Base-by-base conservation (phyloP, 805 yeast genomes). In the Metschnikowia gelsemii region DNA sequence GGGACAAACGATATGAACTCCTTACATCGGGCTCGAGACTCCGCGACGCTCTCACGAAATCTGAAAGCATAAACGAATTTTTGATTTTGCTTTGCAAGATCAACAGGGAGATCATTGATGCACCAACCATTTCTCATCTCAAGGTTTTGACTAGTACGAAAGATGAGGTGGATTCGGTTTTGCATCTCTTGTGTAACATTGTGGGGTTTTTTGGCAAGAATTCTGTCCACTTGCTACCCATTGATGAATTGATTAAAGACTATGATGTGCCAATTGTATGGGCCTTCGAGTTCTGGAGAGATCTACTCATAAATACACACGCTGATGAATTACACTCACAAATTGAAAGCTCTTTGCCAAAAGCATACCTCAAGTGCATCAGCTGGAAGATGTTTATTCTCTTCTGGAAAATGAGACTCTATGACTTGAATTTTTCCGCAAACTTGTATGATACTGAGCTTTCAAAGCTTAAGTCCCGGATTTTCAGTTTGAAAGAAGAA, bases 271-370 rank as follows among this genome's bases (percentile, higher is more conserved):
- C 78, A 3, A 60, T 76, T 0, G 71, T 73, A 14, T 83, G 91
- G 87, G 81, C 81, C 0, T 87, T 87, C 63, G 87, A 82, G 47
- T 55, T 87, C 2, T 88, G 96, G 95, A 73, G 96, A 57, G 56
- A 59, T 48, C 64, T 56, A 45, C 71, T 59, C 59, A 61, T 51
- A 21, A 61, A 32, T 42, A 46, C 14, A 49, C 45, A 66, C 38
- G 46, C 55, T 47, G 45, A 51, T 1, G 31, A 24, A 2, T 30
- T 38, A n/a, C 24, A 38, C 12, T 8, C 39, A 6, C 21, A 32
- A n/a, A 30, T 46, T n/a, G 19, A 32, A 17, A 35, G 32, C 7
- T 37, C 46, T 5, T 31, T 47, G 40, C 26, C 40, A 37, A 13
- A 50, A 52, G 20, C 19, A 7, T 29, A 22, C 11, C 13, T 41